Evolutionary conservation across 2,329 filamentous ascomycete genomes (phyloP), one percentile per base, ranked within the genome.

Genomic region (Basipetospora chlamydospora): DNA sequence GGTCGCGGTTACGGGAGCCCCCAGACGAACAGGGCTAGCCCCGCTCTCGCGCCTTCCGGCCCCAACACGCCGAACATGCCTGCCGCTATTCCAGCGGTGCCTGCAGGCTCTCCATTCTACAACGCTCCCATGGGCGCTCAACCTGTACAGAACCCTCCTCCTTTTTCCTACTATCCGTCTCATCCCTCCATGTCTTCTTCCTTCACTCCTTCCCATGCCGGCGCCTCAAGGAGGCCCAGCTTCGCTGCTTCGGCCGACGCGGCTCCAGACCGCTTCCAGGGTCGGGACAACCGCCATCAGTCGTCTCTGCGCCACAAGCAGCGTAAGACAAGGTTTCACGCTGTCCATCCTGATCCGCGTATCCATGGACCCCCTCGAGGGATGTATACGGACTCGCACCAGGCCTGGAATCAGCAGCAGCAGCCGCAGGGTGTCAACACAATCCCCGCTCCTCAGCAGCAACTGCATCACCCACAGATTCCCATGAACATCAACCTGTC

Each of bases 11-110:
- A 65, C 45, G 56, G 47, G 28, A 77, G 77, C 28, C 78, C 77
- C 26, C 74, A 78, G 48, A 70, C 77, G 44, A 59, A 64, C 38
- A 68, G 70, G 10, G 35, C 26, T 51, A 80, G 80, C 62, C 72
- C 80, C 43, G 75, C 77, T 22, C 62, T 81, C 38, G 60, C 74
- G 20, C 70, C 70, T 39, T 74, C 76, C 25, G 68, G 80, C 47
- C 77, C 79, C 40, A 70, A 70, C 43, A 81, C 78, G 21, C 77
- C 82, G 43, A 74, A 80, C 61, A 77, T 77, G 76, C 70, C 54
- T 18, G 53, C 54, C 3, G 51, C 52, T 38, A 77, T 85, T 55
- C 69, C 80, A 33, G 80, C 82, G n/a, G n/a, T 58, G 67, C 67
- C 56, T 66, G 67, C 40, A 66, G 70, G 41, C n/a, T 68, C 70